Percentiles rank a stretch among this genome's conserved stretches.
Conservation (phyloP, 148 eudicot species). For the Persicaria maculosa region DNA sequence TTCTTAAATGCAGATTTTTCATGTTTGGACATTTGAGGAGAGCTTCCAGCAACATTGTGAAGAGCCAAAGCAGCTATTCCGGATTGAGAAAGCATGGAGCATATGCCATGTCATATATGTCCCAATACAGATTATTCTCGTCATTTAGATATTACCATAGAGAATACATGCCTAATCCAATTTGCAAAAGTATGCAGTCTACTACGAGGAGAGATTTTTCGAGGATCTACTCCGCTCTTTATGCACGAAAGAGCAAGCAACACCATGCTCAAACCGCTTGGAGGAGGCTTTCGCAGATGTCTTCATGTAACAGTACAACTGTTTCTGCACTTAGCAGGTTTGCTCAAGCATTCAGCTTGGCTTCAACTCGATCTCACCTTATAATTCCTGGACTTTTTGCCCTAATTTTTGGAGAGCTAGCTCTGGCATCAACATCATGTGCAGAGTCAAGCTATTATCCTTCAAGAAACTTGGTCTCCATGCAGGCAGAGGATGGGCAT, state of each 20-base stretch:
- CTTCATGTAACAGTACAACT: slow-evolving; percentile 18
- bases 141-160: slow-evolving; percentile 25
- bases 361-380: slow-evolving; percentile 59
- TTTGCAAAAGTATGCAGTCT: slow-evolving; percentile 19
- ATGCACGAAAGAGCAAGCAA: slow-evolving; percentile 28
- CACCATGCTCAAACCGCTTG: slow-evolving; percentile 63
- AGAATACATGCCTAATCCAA: slow-evolving; percentile 20
- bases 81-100: slow-evolving; percentile 33
- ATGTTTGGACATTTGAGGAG: slow-evolving; percentile 40
- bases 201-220: slow-evolving; percentile 24
- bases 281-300: slow-evolving; percentile 42
- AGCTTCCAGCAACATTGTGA: slow-evolving; percentile 25
- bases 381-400: slow-evolving; percentile 65
- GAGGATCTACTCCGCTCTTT: slow-evolving; percentile 27
- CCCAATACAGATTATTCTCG: slow-evolving; percentile 34
- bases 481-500: slow-evolving; percentile 59
- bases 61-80: slow-evolving; percentile 26
- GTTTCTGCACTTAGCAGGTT: slow-evolving; percentile 34
- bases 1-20: slow-evolving; percentile 48
- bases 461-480: slow-evolving; percentile 41
- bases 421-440: slow-evolving; percentile 33
- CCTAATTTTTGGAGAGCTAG: slow-evolving; percentile 45
- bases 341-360: slow-evolving; percentile 77
- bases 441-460: slow-evolving; percentile 45
- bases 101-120: slow-evolving; percentile 20